phyloP scores from a whole-genome alignment of 805 yeast species.

The Metschnikowia hibisci region DNA sequence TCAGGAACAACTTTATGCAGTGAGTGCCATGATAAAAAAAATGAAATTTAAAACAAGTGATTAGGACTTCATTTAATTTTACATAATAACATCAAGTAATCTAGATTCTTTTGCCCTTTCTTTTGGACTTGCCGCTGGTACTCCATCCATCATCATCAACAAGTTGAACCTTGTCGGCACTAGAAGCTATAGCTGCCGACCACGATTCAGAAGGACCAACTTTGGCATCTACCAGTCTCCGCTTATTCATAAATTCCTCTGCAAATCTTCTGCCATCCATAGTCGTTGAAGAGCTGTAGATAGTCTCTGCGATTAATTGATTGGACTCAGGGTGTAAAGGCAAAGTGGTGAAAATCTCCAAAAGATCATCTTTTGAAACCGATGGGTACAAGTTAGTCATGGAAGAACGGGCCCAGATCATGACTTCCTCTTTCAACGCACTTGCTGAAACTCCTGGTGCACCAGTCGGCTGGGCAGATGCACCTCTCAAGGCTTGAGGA shows the following conservation, averaged over 20 bases:
- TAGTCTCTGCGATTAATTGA: constrained; percentile 88
- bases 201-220: constrained; percentile 51
- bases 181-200: constrained; percentile 61
- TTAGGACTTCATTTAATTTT: too few species aligned
- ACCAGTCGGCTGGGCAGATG: constrained; percentile 30
- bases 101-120: constrained; percentile 30
- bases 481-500: constrained; percentile 37
- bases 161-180: constrained; percentile 35
- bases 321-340: constrained; percentile 72
- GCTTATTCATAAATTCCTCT: constrained; percentile 76
- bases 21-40: constrained; percentile 17
- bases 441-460: constrained; percentile 19
- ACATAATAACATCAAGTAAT: neutral
- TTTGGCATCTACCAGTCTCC: constrained; percentile 64
- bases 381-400: constrained; percentile 66
- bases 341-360: constrained; percentile 73
- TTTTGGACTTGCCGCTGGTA: constrained; percentile 37
- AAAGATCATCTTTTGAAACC: constrained; percentile 72
- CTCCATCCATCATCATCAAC: constrained; percentile 49
- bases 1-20: constrained; percentile 40
- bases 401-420: constrained; percentile 68
- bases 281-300: constrained; percentile 80
- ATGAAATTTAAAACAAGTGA: constrained; percentile 3
- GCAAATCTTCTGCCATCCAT: constrained; percentile 97
- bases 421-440: constrained; percentile 50